Base-by-base conservation (phyloP, 192 early-diverging fungal genomes). In the Coemansia sp. region DNA sequence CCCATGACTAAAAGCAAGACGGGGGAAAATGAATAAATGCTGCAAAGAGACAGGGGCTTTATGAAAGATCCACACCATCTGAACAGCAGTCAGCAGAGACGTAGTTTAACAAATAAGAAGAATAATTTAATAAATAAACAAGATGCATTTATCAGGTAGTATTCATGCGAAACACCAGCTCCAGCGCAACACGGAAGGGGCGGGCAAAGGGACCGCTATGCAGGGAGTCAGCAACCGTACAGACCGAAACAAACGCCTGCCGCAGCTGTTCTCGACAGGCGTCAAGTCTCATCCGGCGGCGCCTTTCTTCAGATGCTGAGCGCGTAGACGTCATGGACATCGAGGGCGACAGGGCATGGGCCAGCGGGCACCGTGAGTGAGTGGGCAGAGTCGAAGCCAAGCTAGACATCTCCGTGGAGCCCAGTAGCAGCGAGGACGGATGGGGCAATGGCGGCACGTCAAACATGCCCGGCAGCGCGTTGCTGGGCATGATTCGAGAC, bases 151-250 rank as follows among this genome's bases (percentile, higher is more conserved):
- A 61, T n/a, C 55, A 59, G 28, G 40, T 45, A 14, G 60, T 30
- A 57, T 83, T 79, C 78, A 81, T 83, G 50, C 57, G 61, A 50
- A 86, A 83, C 14, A 86, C 84, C 23, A 74, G 65, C 43, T 83
- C 79, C 48, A 86, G 54, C n/a, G 83, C 68, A 13, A 69, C 53
- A 13, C 82, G 58, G 59, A 86, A 83, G 6, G 82, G 80, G 18
- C 80, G 58, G 33, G 79, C 82, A 49, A 80, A 72, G 20, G 81
- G 69, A 2, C 81, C 81, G 63, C 70, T 79, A 40, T 82, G 81
- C 41, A 86, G 70, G 15, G 80, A 79, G 42, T 86, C 84, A 0
- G 84, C 73, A 5, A 82, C 78, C 6, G 68, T 45, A 51, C 80
- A 83, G 14, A 86, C 64, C 20, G 79, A 68, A 14, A 77, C 63